Evolutionary conservation across 2,329 filamentous ascomycete species (phyloP).

Genomic region (Aspergillus novofumigatus): DNA sequence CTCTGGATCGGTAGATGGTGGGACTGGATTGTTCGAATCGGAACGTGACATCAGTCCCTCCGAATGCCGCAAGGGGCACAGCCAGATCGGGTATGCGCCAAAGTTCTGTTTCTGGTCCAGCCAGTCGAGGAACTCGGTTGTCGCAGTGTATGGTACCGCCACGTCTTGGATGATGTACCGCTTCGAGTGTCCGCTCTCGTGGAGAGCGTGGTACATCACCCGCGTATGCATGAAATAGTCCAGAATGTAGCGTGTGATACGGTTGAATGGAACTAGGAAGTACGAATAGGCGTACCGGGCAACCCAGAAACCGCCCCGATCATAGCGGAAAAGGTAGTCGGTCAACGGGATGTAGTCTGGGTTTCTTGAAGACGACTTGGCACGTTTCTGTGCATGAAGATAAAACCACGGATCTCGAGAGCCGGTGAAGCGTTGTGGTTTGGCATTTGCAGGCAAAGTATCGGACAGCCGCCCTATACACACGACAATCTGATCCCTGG

Average conservation of each 20-base stretch:
- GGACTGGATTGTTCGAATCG: not conserved
- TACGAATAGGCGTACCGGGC: constrained; percentile 58
- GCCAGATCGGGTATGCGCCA: constrained; percentile 55
- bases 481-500: constrained; percentile 52
- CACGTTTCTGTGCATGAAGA: constrained; percentile 49
- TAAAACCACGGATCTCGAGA: constrained; percentile 70
- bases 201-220: constrained; percentile 57
- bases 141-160: constrained; percentile 50
- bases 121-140: constrained; percentile 47
- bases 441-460: constrained; percentile 29
- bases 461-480: constrained; percentile 59
- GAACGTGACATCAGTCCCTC: not conserved
- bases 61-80: constrained; percentile 47
- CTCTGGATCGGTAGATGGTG: constrained; percentile 18
- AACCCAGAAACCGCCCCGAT: constrained; percentile 62
- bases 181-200: constrained; percentile 50
- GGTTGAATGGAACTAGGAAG: constrained; percentile 56
- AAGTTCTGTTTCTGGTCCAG: constrained; percentile 38
- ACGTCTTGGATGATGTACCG: constrained; percentile 59
- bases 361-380: constrained; percentile 53
- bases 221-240: constrained; percentile 57
- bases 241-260: constrained; percentile 52
- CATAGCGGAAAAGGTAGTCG: constrained; percentile 45
- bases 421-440: constrained; percentile 50
- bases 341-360: constrained; percentile 48